Percentiles rank a stretch among this genome's conserved stretches.
Conservation (phyloP, 495 filamentous ascomycete genomes). For the Lepidopterella palustris region DNA sequence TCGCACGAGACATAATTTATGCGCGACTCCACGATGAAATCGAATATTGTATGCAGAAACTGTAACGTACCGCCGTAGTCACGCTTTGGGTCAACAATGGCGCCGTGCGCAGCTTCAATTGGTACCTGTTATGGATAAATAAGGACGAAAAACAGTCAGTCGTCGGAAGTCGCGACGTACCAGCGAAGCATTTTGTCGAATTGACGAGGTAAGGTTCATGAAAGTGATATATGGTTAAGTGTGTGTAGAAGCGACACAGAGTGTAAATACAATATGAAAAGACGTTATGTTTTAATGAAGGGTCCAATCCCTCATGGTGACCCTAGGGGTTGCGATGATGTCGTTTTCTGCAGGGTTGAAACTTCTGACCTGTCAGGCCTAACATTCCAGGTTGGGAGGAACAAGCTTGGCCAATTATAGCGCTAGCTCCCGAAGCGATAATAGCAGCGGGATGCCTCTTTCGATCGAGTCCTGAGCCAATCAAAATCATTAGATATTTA, state of each 20-base stretch:
- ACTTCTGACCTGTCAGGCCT: background rate
- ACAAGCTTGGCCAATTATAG: background rate
- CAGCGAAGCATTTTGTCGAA: background rate
- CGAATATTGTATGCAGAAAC: background rate
- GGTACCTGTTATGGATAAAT: conserved; percentile 59
- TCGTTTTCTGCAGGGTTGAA: background rate
- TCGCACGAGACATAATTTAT: background rate
- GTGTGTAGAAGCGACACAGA: background rate
- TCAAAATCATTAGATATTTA: no score
- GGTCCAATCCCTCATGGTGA: background rate
- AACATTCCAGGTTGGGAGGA: background rate
- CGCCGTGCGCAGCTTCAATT: conserved; percentile 68
- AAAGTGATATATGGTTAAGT: background rate
- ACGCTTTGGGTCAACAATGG: conserved; percentile 84
- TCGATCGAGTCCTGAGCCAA: no score
- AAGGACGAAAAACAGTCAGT: background rate
- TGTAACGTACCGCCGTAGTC: conserved; percentile 60
- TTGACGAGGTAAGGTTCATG: background rate
- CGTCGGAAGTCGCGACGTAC: background rate
- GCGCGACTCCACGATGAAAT: background rate
- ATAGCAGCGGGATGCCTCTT: no score
- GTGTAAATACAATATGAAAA: background rate
- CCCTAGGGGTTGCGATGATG: background rate
- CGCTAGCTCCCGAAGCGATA: no score
- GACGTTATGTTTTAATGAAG: background rate